A percentile compares a stretch with the other conserved stretches of the same genome.
Evolutionary conservation across 2,329 filamentous ascomycete genomes (phyloP).

Genomic region (Fusarium protoensiforme): DNA sequence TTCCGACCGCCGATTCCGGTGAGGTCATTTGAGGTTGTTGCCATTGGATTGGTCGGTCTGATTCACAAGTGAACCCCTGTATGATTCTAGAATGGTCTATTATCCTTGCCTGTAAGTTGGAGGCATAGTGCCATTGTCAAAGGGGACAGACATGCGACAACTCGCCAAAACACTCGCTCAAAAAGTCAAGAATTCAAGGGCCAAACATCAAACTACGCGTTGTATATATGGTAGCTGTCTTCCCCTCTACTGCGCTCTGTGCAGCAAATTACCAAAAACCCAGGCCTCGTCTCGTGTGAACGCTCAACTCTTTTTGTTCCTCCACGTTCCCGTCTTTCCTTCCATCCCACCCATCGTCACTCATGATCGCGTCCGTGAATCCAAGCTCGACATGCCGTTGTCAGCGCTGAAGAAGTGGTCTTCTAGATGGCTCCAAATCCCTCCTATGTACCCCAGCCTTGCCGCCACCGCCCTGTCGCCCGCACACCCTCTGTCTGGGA

Average conservation of each 20-base stretch:
- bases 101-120: not conserved
- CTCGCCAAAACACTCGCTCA: not conserved
- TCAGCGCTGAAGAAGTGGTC: not conserved
- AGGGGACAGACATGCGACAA: not conserved
- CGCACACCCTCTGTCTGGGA: not conserved
- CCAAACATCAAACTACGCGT: not conserved
- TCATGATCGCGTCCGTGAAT: not conserved
- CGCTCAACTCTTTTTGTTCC: not conserved
- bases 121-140: not conserved
- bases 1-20: conserved; percentile 30
- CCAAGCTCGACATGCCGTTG: not conserved
- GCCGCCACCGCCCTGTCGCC: not conserved
- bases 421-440: not conserved
- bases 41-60: conserved; percentile 12
- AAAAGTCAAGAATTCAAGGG: not conserved
- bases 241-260: not conserved
- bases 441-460: not conserved
- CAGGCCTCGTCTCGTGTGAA: conserved; percentile 3
- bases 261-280: not conserved
- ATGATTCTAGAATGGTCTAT: conserved; percentile 1
- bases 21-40: conserved; percentile 3
- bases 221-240: conserved; percentile 1
- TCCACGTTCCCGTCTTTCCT: not conserved
- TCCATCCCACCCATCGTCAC: not conserved
- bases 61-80: not conserved